A percentile compares a stretch with the other conserved stretches of the same genome.
Conservation (phyloP, 2,329 filamentous ascomycete genomes). For the Diaporthe helianthi region DNA sequence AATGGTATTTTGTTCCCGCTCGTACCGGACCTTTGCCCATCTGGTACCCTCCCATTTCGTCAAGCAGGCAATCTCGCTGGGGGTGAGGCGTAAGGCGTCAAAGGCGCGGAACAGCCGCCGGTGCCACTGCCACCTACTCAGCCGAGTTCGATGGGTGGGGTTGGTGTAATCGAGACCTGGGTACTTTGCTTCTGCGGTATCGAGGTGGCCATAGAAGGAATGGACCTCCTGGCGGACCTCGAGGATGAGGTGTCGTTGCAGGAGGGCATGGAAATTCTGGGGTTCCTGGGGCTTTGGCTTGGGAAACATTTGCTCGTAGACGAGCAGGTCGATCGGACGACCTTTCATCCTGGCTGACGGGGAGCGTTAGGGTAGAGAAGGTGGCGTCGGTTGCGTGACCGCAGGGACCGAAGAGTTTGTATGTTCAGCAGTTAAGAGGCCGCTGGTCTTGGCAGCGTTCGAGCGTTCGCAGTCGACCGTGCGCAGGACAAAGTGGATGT, state of each 20-base stretch:
- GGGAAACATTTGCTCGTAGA: constrained; percentile 77
- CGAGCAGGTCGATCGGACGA: constrained; percentile 72
- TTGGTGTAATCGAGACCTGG: constrained; percentile 81
- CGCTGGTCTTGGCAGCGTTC: not conserved
- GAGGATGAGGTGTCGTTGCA: constrained; percentile 74
- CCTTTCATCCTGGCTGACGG: constrained; percentile 68
- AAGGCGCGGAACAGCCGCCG: constrained; percentile 78
- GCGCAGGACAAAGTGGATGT: not conserved
- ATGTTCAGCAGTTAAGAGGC: not conserved
- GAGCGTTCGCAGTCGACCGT: not conserved
- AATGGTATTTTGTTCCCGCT: constrained; percentile 73
- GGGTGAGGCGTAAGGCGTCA: constrained; percentile 71
- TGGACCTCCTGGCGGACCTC: constrained; percentile 82
- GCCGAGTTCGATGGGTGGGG: constrained; percentile 76
- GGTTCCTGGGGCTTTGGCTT: constrained; percentile 72
- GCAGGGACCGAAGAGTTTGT: not conserved
- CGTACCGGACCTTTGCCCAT: constrained; percentile 82
- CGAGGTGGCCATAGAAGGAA: constrained; percentile 79
- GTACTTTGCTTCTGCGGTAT: constrained; percentile 82
- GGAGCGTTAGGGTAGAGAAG: not conserved
- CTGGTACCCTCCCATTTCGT: constrained; percentile 86
- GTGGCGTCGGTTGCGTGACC: not conserved
- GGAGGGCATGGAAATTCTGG: constrained; percentile 72
- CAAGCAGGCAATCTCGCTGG: constrained; percentile 72
- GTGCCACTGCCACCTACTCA: constrained; percentile 80